Conservation (phyloP, 2,329 filamentous ascomycete species). For the Blumeria graminis region DNA sequence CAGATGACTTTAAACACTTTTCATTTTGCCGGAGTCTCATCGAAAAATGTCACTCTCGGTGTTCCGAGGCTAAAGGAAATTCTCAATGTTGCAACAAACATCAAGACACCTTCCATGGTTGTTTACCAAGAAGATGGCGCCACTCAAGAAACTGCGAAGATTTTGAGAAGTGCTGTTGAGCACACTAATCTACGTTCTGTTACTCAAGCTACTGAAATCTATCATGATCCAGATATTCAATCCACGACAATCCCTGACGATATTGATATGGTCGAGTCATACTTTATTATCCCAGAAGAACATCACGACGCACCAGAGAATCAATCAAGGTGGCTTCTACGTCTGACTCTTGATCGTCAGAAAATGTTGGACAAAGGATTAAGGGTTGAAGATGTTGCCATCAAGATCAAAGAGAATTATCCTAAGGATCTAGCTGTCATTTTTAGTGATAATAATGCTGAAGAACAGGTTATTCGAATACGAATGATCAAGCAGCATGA, state of each 20-base stretch:
- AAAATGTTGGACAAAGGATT: slow-evolving; percentile 90
- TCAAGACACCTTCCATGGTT: slow-evolving; percentile 95
- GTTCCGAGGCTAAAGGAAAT: slow-evolving; percentile 98
- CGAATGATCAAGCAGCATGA: slow-evolving; percentile 50
- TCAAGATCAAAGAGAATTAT: slow-evolving; percentile 75
- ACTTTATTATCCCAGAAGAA: slow-evolving; percentile 83
- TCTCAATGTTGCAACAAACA: slow-evolving; percentile 89
- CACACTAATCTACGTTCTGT: slow-evolving; percentile 85
- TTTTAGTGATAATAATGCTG: slow-evolving; percentile 94
- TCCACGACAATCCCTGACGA: slow-evolving; percentile 71
- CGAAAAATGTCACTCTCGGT: slow-evolving; percentile 98
- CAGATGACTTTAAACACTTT: slow-evolving; percentile 99
- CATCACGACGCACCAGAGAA: slow-evolving; percentile 32
- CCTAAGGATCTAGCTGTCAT: slow-evolving; percentile 69
- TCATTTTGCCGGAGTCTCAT: slow-evolving; percentile 98
- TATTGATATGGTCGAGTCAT: slow-evolving; percentile 83
- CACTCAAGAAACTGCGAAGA: slow-evolving; percentile 61
- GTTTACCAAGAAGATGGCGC: slow-evolving; percentile 51
- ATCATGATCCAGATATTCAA: slow-evolving; percentile 83
- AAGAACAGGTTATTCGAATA: slow-evolving; percentile 82
- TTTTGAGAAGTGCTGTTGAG: slow-evolving; percentile 70
- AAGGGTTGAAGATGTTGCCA: slow-evolving; percentile 72
- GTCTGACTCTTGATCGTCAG: slow-evolving; percentile 77
- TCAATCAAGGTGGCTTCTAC: slow-evolving; percentile 87
- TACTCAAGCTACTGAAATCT: slow-evolving; percentile 80